A percentile compares a stretch with the other conserved stretches of the same genome.
Conservation (phyloP, 345 rosid genomes). For the Hibiscus trionum region DNA sequence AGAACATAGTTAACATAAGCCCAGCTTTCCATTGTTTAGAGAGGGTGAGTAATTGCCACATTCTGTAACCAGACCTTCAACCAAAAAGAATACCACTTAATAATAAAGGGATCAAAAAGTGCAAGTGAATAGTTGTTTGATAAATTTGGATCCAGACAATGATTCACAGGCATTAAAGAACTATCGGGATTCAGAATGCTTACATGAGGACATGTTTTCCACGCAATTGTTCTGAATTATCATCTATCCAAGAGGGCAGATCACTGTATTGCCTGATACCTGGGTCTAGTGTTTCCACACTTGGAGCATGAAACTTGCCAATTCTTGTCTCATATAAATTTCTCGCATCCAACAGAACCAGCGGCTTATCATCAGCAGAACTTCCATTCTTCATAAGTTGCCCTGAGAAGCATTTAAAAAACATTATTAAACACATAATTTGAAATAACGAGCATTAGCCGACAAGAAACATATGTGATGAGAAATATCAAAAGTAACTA, state of each 20-base stretch:
- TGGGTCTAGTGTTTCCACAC: slow-evolving; percentile 77
- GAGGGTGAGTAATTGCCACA: not conserved
- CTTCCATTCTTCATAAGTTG: slow-evolving; percentile 22
- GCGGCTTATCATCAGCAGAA: slow-evolving; percentile 26
- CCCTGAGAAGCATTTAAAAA: slow-evolving; percentile 27
- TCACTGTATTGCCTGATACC: slow-evolving; percentile 89
- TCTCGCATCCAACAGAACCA: slow-evolving; percentile 83
- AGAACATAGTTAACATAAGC: not conserved
- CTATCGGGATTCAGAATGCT: slow-evolving; percentile 17
- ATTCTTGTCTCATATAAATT: slow-evolving; percentile 90
- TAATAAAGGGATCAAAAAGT: not conserved
- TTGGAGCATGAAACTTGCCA: slow-evolving; percentile 60
- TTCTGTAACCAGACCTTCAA: not conserved
- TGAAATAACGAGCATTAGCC: not conserved
- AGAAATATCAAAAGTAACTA: not conserved
- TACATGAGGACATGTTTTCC: slow-evolving; percentile 81
- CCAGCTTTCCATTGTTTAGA: not conserved
- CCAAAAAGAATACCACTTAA: not conserved
- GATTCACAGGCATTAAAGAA: not conserved
- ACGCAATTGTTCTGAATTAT: slow-evolving; percentile 51
- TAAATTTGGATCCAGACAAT: not conserved
- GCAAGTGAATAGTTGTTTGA: not conserved
- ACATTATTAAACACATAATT: not conserved
- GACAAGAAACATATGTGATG: not conserved
- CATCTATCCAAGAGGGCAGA: slow-evolving; percentile 79